These are phyloP conservation scores for Escovopsis sp. DNA, from an alignment of 2,329 filamentous ascomycete species.

Conservation along the genomic window DNA sequence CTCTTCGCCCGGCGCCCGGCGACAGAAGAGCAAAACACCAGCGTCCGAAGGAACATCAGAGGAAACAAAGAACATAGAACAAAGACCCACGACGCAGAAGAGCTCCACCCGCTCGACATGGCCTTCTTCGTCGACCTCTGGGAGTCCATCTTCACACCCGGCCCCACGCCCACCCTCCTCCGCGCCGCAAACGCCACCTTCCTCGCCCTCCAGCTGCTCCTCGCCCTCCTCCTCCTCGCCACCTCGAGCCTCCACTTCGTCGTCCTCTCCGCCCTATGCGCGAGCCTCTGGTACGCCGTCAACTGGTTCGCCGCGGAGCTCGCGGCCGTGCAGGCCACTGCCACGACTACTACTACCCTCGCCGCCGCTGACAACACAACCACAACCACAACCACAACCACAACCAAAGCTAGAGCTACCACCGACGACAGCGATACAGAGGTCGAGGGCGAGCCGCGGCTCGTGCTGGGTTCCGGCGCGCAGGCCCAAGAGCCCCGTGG, in stretches of 20 bases:
- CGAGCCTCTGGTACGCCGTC: conserved; percentile 78
- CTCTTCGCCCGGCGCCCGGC: no score
- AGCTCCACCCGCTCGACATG: no score
- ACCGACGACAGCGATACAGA: conserved; percentile 30
- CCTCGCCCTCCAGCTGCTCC: conserved; percentile 65
- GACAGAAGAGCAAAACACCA: not conserved
- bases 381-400: no score
- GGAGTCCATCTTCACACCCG: conserved; percentile 86
- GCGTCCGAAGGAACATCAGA: not conserved
- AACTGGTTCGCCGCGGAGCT: conserved; percentile 86
- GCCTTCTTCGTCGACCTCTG: conserved; percentile 62
- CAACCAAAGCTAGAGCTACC: no score
- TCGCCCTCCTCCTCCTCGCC: conserved; percentile 59
- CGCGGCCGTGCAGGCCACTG: conserved; percentile 27
- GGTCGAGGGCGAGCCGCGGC: no score
- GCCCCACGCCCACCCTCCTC: conserved; percentile 75
- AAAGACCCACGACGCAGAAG: no score
- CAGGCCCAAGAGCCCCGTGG: conserved; percentile 8
- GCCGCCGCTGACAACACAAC: no score
- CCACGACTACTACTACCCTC: no score
- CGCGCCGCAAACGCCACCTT: conserved; percentile 85
- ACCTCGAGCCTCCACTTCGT: conserved; percentile 85
- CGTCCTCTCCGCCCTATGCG: conserved; percentile 64
- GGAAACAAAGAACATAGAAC: no score
- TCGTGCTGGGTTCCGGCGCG: no score